These are phyloP conservation scores for Pseudoturritis turrita DNA, from an alignment of 345 rosid species.

Conservation along the genomic window DNA sequence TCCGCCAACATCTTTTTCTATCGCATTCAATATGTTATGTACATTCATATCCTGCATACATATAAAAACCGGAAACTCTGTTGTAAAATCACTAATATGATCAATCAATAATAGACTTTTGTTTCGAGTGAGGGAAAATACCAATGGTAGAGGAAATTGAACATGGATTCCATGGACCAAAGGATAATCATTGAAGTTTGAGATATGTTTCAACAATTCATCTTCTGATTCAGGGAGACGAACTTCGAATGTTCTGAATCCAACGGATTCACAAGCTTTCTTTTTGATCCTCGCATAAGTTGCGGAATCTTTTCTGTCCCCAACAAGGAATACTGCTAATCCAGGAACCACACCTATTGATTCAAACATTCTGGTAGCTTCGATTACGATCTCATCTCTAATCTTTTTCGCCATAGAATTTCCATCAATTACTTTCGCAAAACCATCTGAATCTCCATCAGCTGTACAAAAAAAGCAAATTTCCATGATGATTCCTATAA, in stretches of 20 bases:
- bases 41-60: slow-evolving; percentile 76
- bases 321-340: slow-evolving; percentile 76
- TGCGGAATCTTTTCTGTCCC: slow-evolving; percentile 75
- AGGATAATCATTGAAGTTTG: slow-evolving; percentile 59
- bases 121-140: slow-evolving; percentile 38
- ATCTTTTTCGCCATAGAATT: slow-evolving; percentile 62
- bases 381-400: slow-evolving; percentile 55
- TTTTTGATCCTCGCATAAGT: slow-evolving; percentile 80
- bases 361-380: slow-evolving; percentile 73
- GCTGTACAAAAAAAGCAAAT: no score
- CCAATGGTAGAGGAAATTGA: slow-evolving; percentile 78
- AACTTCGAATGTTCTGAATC: slow-evolving; percentile 70
- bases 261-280: slow-evolving; percentile 73
- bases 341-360: slow-evolving; percentile 70
- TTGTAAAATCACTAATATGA: neutral
- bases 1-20: slow-evolving; percentile 88
- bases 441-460: no score
- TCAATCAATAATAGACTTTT: no score
- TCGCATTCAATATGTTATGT: slow-evolving; percentile 61
- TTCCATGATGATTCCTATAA: no score
- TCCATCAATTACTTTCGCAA: slow-evolving; percentile 77
- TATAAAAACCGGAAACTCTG: neutral
- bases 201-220: slow-evolving; percentile 56
- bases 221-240: slow-evolving; percentile 55
- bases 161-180: slow-evolving; percentile 88